phyloP scores from a whole-genome alignment of 495 filamentous ascomycete species.

The Opeltia flavorubescens region DNA sequence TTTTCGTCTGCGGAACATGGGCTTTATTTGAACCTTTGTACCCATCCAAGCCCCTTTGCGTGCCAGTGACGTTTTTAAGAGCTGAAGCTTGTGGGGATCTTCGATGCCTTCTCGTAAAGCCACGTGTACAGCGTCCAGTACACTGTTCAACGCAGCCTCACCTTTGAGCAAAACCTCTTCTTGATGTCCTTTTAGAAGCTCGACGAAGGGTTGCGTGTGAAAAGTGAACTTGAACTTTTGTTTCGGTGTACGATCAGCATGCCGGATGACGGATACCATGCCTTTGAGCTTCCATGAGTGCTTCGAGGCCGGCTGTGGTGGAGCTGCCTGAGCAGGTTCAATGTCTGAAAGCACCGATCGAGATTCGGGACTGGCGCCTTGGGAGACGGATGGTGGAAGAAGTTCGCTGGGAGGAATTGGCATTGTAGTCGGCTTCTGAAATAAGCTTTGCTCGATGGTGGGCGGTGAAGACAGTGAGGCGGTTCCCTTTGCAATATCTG shows the following conservation, averaged over 20 bases:
- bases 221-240: constrained; percentile 99
- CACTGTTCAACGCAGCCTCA: constrained; percentile 77
- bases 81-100: constrained; percentile 70
- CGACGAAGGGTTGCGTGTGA: constrained; percentile 89
- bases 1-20: constrained; percentile 82
- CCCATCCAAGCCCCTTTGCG: constrained; percentile 89
- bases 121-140: constrained; percentile 65
- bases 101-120: constrained; percentile 68
- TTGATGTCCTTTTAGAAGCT: constrained; percentile 82
- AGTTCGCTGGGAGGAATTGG: constrained; percentile 3
- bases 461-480: constrained; percentile 37
- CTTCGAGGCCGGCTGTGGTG: constrained; percentile 76
- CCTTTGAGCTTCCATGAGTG: constrained; percentile 97
- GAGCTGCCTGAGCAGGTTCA: constrained; percentile 22
- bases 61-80: constrained; percentile 69
- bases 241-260: constrained; percentile 94
- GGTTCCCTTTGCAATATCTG: constrained; percentile 28
- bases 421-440: constrained; percentile 11
- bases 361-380: not conserved
- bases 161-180: constrained; percentile 93
- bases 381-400: constrained; percentile 7
- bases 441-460: constrained; percentile 24
- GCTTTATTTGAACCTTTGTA: constrained; percentile 98
- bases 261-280: constrained; percentile 91
- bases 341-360: constrained; percentile 2